Base-by-base conservation (phyloP, 306 rosid species). In the Trichosanthes cucumerina region DNA sequence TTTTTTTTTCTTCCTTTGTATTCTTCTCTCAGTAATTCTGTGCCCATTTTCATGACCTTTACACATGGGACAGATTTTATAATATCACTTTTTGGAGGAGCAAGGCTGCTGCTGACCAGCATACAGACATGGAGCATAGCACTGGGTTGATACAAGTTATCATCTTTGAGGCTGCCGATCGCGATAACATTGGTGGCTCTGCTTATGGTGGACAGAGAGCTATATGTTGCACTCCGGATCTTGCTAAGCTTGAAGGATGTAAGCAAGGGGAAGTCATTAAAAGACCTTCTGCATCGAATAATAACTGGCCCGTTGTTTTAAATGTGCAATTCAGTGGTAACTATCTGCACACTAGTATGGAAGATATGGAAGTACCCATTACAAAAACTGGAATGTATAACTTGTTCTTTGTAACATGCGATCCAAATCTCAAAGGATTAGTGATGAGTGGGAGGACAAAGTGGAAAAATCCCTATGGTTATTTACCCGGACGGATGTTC, bases 161-260 rank as follows among this genome's bases (percentile, higher is more conserved):
- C 78, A 87, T 95, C 83, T 95, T 95, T 78, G 98, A 95, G 88
- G 87, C 97, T 56, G 96, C 95, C 38, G 98, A 95, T 81, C 97
- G 98, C 11, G 83, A 95, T 79, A 86, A 89, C 76, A 95, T 95
- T 5, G 98, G 98, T 18, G 98, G 98, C 54, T 95, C 98, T 65
- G 97, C 94, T 80, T 95, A 95, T 82, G 98, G 98, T 46, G 98
- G 98, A 54, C 97, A 95, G 69, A 85, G 98, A 62, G 93, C 96
- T 68, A 88, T 95, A 79, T 95, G 98, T 78, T 95, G 98, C 85
- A 92, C 97, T 38, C 76, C 93, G 78, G 98, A 95, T 87, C 92
- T 92, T 81, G 96, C 98, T 56, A 95, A 95, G 84, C 84, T 92
- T 85, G 96, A 88, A 79, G 97, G 85, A 52, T 95, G 98, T 81